Percentiles rank a stretch among this genome's conserved stretches.
These are phyloP conservation scores for Diaporthe eres DNA, from an alignment of 2,329 filamentous ascomycete species.

Conservation along the genomic window DNA sequence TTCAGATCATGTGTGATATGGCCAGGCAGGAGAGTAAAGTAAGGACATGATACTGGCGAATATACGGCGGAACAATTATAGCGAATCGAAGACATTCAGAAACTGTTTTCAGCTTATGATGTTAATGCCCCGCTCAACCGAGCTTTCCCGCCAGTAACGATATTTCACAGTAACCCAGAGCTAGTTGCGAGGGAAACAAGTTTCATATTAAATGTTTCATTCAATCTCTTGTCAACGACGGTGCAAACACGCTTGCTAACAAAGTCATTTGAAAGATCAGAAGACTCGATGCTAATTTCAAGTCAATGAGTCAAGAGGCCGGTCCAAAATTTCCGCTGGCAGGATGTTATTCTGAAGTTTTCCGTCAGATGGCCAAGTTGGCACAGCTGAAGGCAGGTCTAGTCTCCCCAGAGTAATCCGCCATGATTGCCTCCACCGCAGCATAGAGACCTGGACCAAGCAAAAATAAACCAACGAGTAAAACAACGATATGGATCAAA, in stretches of 20 bases:
- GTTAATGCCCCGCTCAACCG: neutral
- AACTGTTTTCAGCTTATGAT: too few species aligned
- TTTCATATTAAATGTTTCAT: too few species aligned
- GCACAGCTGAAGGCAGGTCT: conserved; percentile 22
- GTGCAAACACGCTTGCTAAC: too few species aligned
- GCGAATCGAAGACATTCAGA: neutral
- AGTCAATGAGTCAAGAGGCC: too few species aligned
- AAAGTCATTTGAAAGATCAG: too few species aligned
- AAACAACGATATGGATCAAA: neutral
- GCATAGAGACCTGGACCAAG: conserved; percentile 24
- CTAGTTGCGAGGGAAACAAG: too few species aligned
- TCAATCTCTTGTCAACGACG: too few species aligned
- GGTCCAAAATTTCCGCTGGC: too few species aligned
- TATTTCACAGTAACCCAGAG: too few species aligned
- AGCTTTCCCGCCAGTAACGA: too few species aligned
- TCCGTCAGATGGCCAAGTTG: neutral
- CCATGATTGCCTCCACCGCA: conserved; percentile 23
- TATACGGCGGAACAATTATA: neutral
- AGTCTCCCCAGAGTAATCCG: conserved; percentile 2
- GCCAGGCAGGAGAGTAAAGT: too few species aligned
- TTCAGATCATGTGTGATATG: neutral
- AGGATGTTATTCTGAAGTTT: neutral
- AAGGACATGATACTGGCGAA: neutral
- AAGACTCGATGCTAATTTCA: too few species aligned
- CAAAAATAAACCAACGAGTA: neutral